Percentiles rank a stretch among this genome's conserved stretches.
These are phyloP conservation scores for Fusarium burgessii DNA, from an alignment of 2,329 filamentous ascomycete species.

Conservation along the genomic window DNA sequence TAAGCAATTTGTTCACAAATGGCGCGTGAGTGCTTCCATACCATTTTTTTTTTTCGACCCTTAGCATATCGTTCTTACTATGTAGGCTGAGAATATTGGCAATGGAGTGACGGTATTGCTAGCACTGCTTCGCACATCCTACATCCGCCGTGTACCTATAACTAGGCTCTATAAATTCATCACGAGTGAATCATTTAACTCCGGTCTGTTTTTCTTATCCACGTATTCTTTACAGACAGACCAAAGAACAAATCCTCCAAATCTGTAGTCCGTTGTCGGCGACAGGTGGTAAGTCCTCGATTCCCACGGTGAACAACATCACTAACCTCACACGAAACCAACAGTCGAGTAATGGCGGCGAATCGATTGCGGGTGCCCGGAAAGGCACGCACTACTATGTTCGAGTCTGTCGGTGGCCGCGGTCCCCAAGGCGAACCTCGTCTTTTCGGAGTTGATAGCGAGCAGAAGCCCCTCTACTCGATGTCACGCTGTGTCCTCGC, in stretches of 20 bases:
- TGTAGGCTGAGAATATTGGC: neutral
- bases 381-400: neutral
- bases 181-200: neutral
- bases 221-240: neutral
- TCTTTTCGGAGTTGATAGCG: neutral
- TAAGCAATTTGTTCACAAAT: neutral
- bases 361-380: neutral
- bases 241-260: neutral
- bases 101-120: neutral
- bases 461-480: neutral
- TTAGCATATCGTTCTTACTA: neutral
- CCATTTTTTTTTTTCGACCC: neutral
- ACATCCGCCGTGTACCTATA: neutral
- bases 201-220: neutral
- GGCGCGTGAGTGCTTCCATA: neutral
- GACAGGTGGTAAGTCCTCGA: neutral
- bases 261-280: neutral
- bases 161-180: neutral
- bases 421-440: neutral
- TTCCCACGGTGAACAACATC: neutral
- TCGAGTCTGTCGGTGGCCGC: neutral
- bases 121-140: neutral
- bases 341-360: neutral
- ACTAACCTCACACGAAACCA: neutral
- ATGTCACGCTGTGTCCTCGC: slow-evolving; percentile 8